phyloP scores from a whole-genome alignment of 2,329 filamentous ascomycete genomes.

The Cladosporium sphaerospermum region DNA sequence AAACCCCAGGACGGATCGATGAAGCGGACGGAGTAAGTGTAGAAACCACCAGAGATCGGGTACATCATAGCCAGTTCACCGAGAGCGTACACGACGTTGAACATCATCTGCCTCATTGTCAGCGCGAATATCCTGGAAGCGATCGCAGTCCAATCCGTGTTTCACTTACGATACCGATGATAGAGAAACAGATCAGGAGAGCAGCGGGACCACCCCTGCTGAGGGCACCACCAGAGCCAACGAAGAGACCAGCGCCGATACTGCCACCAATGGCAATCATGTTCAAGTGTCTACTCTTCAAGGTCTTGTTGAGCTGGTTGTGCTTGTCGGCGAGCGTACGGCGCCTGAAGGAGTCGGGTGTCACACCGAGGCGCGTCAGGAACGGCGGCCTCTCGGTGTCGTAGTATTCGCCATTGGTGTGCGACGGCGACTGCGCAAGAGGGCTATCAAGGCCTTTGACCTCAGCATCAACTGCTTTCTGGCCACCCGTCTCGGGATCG shows the following conservation, averaged over 20 bases:
- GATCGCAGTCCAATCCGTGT: slow-evolving; percentile 1
- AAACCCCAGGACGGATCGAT: slow-evolving; percentile 36
- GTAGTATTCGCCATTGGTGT: slow-evolving; percentile 9
- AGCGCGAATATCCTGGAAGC: slow-evolving; percentile 8
- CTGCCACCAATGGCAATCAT: slow-evolving; percentile 32
- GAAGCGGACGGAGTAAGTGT: slow-evolving; percentile 37
- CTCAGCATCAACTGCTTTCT: slow-evolving; percentile 43
- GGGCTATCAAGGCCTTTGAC: slow-evolving; percentile 9
- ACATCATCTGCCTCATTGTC: slow-evolving; percentile 30
- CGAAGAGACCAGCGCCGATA: slow-evolving; percentile 51
- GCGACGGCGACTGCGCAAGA: neutral
- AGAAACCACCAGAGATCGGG: slow-evolving; percentile 37
- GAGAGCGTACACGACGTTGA: slow-evolving; percentile 36
- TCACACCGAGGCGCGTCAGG: slow-evolving; percentile 28
- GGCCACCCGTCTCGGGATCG: slow-evolving; percentile 54
- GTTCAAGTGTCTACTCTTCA: slow-evolving; percentile 27
- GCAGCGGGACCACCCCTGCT: slow-evolving; percentile 44
- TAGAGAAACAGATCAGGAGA: slow-evolving; percentile 25
- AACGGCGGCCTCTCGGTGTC: slow-evolving; percentile 15
- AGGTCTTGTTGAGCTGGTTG: slow-evolving; percentile 29
- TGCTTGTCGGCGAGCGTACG: slow-evolving; percentile 26
- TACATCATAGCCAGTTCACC: slow-evolving; percentile 37
- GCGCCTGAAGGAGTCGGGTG: slow-evolving; percentile 25
- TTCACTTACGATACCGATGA: slow-evolving; percentile 28
- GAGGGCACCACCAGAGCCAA: slow-evolving; percentile 45